Base-by-base conservation (phyloP, 805 yeast species). In the Brettanomyces sp. region DNA sequence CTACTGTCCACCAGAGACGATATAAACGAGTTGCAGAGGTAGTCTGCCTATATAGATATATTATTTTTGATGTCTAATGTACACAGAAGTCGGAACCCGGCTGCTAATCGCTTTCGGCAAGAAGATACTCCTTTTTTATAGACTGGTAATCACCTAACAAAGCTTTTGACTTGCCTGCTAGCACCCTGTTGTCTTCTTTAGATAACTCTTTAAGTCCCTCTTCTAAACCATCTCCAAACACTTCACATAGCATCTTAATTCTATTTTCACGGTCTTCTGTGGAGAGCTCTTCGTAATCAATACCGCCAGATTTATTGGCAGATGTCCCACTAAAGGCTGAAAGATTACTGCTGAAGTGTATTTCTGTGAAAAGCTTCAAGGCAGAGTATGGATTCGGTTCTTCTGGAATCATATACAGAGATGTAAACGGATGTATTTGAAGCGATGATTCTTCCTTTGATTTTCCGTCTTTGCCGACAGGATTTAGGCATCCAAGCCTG, bases 181-280 rank as follows among this genome's bases (percentile, higher is more conserved):
- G 33, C 30, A 60, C 59, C 3, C 39, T 30, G 22, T 57, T 51
- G 6, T 62, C 95, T 52, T 85, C 93, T 54, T 77, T 78, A 8
- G 78, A 61, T 32, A 77, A 55, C 36, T 67, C 67, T 1, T 63
- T 66, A 22, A 82, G 66, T 35, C 85, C 82, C 41, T 66, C 70
- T 21, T 55, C 46, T 43, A 85, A 66, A 9, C 76, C 76, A 2
- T 62, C 60, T 39, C 64, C 55, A 55, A 80, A 83, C 24, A 76
- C 69, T 46, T 79, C 85, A 38, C 64, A 57, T 46, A 85, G 62
- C 0, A 80, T 65, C 43, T 70, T 70, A 30, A 75, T 58, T 55
- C 93, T 67, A 2, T 82, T 77, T 4, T 66, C 65, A 33, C 67
- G 59, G 59, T 85, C 91, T 52, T 84, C 90, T 18, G 85, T 75